phyloP scores from a whole-genome alignment of 768 basidiomycete species.

The Lactarius akahatsu region DNA sequence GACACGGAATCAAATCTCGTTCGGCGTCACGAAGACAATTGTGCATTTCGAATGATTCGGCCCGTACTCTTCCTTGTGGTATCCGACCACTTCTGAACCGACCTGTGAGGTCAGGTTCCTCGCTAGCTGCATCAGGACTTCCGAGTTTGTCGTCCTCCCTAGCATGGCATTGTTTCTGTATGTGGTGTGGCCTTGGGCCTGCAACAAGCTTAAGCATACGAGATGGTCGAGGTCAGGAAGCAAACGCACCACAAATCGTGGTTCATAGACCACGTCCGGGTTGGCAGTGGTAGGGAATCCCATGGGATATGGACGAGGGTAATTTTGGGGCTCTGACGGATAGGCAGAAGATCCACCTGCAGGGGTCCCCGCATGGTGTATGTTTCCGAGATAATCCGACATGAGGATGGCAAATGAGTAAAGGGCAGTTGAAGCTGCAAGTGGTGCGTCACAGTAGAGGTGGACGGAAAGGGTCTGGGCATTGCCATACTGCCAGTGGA shows the following conservation, averaged over 20 bases:
- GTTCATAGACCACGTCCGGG: neutral
- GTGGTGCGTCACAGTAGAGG: neutral
- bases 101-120: neutral
- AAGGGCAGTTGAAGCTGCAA: neutral
- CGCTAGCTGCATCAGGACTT: neutral
- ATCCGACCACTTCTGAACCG: neutral
- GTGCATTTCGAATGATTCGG: conserved; percentile 1
- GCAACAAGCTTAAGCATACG: neutral
- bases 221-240: neutral
- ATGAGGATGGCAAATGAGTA: neutral
- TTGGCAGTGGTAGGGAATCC: neutral
- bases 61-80: neutral
- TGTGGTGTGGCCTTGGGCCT: neutral
- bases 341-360: neutral
- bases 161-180: neutral
- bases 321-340: neutral
- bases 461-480: neutral
- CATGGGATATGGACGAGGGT: neutral
- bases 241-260: neutral
- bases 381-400: neutral
- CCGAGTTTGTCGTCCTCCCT: neutral
- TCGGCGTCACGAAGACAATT: conserved; percentile 1
- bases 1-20: neutral
- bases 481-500: neutral
- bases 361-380: neutral